Percentiles rank a stretch among this genome's conserved stretches.
phyloP scores from a whole-genome alignment of 352 stramenopile genomes.

The Pythium aquatile region DNA sequence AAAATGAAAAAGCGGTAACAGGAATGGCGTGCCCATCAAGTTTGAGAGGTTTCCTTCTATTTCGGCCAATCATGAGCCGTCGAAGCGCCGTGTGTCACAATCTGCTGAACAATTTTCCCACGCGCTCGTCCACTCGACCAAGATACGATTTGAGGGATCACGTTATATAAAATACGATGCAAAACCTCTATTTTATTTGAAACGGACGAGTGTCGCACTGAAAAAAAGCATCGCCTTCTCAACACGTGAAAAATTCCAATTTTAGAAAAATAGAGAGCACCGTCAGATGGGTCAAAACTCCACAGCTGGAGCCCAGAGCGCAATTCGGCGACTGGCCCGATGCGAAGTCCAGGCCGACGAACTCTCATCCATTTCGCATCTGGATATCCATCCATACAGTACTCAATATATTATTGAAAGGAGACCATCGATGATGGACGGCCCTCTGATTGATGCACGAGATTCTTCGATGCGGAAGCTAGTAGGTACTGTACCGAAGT shows the following conservation, averaged over 20 bases:
- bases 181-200: constrained; percentile 3
- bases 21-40: not conserved
- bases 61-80: constrained; percentile 12
- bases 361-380: not conserved
- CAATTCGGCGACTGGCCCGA: not conserved
- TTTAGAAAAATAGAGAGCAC: not conserved
- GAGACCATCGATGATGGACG: not conserved
- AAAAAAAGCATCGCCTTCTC: not conserved
- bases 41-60: constrained; percentile 13
- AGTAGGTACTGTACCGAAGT: not conserved
- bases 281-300: not conserved
- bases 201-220: not conserved
- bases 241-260: constrained; percentile 1
- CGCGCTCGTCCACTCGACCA: not conserved
- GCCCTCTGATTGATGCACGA: not conserved
- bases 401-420: not conserved
- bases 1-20: constrained; percentile 15
- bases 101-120: constrained; percentile 13
- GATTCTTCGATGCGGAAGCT: not conserved
- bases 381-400: not conserved
- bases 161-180: not conserved
- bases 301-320: not conserved
- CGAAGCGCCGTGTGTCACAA: constrained; percentile 13
- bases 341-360: not conserved
- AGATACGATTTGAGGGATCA: not conserved